phyloP scores from a whole-genome alignment of 768 basidiomycete genomes.

The Exsudoporus frostii region DNA sequence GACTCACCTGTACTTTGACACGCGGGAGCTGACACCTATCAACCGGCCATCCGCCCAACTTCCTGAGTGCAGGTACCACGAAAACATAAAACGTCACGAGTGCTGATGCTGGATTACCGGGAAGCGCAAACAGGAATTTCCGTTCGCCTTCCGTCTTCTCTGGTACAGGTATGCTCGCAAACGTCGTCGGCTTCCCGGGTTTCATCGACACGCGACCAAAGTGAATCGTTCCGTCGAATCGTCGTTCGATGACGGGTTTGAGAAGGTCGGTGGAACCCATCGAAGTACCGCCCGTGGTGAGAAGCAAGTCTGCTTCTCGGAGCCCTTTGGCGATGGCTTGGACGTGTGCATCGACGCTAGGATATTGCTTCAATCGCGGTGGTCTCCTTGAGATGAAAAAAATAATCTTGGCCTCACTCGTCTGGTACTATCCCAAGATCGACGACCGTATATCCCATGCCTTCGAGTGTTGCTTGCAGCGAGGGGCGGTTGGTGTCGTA shows the following conservation, averaged over 20 bases:
- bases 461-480: constrained; percentile 62
- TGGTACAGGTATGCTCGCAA: constrained; percentile 65
- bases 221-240: constrained; percentile 72
- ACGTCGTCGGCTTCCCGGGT: constrained; percentile 87
- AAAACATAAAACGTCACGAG: constrained; percentile 84
- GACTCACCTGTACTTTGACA: constrained; percentile 59
- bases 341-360: constrained; percentile 57
- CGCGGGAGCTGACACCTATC: constrained; percentile 55
- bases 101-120: constrained; percentile 87
- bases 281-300: constrained; percentile 88
- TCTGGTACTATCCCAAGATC: constrained; percentile 82
- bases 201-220: constrained; percentile 85
- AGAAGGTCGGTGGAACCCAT: constrained; percentile 88
- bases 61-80: constrained; percentile 75
- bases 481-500: constrained; percentile 88
- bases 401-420: constrained; percentile 41
- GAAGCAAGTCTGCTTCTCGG: constrained; percentile 63
- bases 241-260: constrained; percentile 83
- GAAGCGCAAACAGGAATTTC: constrained; percentile 79
- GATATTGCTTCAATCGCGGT: not conserved
- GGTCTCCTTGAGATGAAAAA: not conserved
- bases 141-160: constrained; percentile 27
- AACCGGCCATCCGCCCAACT: constrained; percentile 64
- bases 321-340: constrained; percentile 55
- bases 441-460: constrained; percentile 71